Conservation (phyloP, 305 asterid genomes). For the Solanum chacoense region DNA sequence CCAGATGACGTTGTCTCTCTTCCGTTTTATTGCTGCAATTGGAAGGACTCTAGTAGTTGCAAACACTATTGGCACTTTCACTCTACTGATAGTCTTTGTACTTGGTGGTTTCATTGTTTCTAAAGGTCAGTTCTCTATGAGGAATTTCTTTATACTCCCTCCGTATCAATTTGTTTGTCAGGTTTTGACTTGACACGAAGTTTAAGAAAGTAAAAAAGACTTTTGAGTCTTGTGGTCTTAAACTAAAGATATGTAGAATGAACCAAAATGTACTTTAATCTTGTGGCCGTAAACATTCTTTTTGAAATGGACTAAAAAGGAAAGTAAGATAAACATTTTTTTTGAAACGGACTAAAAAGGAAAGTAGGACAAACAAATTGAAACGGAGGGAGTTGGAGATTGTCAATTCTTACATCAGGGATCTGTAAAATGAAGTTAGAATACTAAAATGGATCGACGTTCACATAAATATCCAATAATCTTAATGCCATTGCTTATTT, state of each 20-base stretch:
- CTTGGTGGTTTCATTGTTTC: constrained; percentile 88
- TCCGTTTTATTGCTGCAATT: constrained; percentile 61
- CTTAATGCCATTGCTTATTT: not conserved
- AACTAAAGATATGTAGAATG: not conserved
- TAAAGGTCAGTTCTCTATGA: constrained; percentile 38
- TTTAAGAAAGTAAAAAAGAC: not conserved
- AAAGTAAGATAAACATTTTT: not conserved
- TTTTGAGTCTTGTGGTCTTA: not conserved
- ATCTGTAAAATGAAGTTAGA: not conserved
- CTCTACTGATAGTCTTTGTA: constrained; percentile 67
- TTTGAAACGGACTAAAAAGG: not conserved
- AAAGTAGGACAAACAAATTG: not conserved
- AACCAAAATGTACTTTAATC: not conserved
- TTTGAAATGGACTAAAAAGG: not conserved
- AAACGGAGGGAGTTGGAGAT: not conserved
- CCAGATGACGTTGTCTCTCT: constrained; percentile 50
- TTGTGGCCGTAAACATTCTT: not conserved
- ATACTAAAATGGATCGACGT: not conserved
- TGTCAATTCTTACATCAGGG: not conserved
- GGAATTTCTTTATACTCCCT: not conserved
- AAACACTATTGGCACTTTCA: constrained; percentile 61
- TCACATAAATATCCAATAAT: not conserved
- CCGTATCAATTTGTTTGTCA: not conserved
- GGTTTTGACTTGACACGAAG: not conserved
- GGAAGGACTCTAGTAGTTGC: constrained; percentile 84